A percentile compares a stretch with the other conserved stretches of the same genome.
These are phyloP conservation scores for Acanthamoeba polyphaga DNA, from an alignment of 208 protist genomes.

Conservation along the genomic window DNA sequence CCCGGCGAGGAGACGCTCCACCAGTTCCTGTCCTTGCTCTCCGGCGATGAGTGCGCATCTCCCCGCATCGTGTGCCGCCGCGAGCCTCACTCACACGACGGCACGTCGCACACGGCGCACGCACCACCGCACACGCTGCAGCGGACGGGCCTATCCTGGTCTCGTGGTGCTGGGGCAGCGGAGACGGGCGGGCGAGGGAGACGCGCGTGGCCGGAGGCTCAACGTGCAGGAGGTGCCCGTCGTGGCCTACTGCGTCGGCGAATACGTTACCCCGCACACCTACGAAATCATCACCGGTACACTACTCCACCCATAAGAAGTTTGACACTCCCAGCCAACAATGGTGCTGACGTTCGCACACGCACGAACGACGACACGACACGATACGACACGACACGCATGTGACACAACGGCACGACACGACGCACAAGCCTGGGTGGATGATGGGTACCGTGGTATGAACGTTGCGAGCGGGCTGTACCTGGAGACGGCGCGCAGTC, in stretches of 20 bases:
- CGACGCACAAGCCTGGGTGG: not conserved
- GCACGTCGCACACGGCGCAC: too few relatives aligned
- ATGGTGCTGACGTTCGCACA: not conserved
- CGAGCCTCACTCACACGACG: too few relatives aligned
- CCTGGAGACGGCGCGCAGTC: not conserved
- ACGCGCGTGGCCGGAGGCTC: not conserved
- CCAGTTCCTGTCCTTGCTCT: not conserved
- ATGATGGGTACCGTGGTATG: slow-evolving; percentile 1
- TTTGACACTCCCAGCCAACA: not conserved
- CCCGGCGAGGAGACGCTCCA: slow-evolving; percentile 52
- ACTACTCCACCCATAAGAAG: not conserved
- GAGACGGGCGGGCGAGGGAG: not conserved
- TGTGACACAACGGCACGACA: too few relatives aligned
- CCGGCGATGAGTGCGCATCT: not conserved
- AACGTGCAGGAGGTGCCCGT: not conserved
- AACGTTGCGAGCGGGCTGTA: not conserved
- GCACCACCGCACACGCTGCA: not conserved
- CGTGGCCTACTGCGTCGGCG: slow-evolving; percentile 18
- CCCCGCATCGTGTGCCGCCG: not conserved
- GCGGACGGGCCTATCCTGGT: not conserved
- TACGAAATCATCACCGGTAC: not conserved
- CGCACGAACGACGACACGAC: not conserved
- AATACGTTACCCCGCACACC: not conserved
- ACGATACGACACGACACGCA: not conserved
- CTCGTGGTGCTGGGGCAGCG: not conserved